These are phyloP conservation scores for Colletotrichum trifolii DNA, from an alignment of 2,329 filamentous ascomycete species.

Conservation along the genomic window DNA sequence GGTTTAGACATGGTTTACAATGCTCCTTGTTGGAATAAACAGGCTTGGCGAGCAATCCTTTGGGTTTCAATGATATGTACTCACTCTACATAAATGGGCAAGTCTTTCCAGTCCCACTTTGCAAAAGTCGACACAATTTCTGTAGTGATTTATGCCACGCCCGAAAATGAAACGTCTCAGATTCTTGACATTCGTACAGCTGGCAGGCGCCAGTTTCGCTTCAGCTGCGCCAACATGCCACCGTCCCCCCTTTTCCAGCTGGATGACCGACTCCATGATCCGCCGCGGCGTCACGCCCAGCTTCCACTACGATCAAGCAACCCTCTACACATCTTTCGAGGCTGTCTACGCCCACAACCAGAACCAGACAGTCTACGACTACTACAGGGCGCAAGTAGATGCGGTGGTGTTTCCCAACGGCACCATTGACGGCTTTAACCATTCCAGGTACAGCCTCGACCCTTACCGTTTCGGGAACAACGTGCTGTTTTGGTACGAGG, in stretches of 20 bases:
- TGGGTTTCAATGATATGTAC: too few relatives aligned
- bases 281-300: conserved; percentile 50
- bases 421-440: conserved; percentile 57
- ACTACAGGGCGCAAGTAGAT: conserved; percentile 58
- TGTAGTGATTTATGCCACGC: neutral
- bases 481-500: conserved; percentile 60
- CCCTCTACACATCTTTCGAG: conserved; percentile 59
- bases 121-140: too few relatives aligned
- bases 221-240: neutral
- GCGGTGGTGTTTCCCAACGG: conserved; percentile 59
- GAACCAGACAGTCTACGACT: conserved; percentile 55
- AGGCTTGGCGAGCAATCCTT: too few relatives aligned
- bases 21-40: too few relatives aligned
- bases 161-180: neutral
- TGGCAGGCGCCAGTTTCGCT: neutral
- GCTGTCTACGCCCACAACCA: conserved; percentile 55
- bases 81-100: too few relatives aligned
- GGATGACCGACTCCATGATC: conserved; percentile 61
- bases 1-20: too few relatives aligned
- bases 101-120: too few relatives aligned
- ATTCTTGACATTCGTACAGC: neutral
- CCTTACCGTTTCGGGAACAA: conserved; percentile 65
- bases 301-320: conserved; percentile 57
- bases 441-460: conserved; percentile 60
- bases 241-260: conserved; percentile 42